Base-by-base conservation (phyloP, 129 eudicot genomes). In the Centrapalus pauciflorus region DNA sequence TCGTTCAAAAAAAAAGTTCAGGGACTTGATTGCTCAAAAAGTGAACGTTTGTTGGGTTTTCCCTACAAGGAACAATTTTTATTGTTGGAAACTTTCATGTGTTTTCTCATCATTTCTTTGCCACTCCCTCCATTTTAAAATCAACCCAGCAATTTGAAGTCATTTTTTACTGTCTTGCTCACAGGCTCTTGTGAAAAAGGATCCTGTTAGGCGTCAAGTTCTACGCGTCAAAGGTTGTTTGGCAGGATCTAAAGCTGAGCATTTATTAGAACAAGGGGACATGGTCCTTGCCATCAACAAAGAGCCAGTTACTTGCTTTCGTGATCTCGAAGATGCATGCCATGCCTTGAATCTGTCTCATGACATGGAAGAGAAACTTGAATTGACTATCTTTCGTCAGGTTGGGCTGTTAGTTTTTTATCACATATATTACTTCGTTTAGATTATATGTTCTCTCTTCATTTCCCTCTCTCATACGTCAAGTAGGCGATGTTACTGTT, bases 161-260 rank as follows among this genome's bases (percentile, higher is more conserved):
- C n/a, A n/a, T n/a, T n/a, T n/a, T n/a, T n/a, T n/a, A n/a, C 8
- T 51, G 27, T 61, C 50, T 66, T 55, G 37, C 13, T 51, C 77
- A 51, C 76, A 92, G 96, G 87, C 91, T 65, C 95, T 92, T 70
- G 90, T 78, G 24, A 85, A 85, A 78, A 92, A 88, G 72, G 98
- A 92, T 79, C 98, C 96, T 27, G 65, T 87, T 38, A 77, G 95
- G 78, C 91, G 96, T 52, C 98, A 92, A 73, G 98, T 92, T 61
- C 67, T 92, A 58, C 90, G 90, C 17, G 96, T 92, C 45, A 92
- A 92, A 78, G 91, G 98, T 64, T 92, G 96, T 77, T 83, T 92
- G 66, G 98, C 95, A 8, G 96, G 96, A 38, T 92, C 98, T 38
- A 88, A 75, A 61, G 95, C 96, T 77, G 95, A 79, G 72, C 85